Evolutionary conservation across 2,329 filamentous ascomycete genomes (phyloP).

Genomic region (Phialophora chinensis): DNA sequence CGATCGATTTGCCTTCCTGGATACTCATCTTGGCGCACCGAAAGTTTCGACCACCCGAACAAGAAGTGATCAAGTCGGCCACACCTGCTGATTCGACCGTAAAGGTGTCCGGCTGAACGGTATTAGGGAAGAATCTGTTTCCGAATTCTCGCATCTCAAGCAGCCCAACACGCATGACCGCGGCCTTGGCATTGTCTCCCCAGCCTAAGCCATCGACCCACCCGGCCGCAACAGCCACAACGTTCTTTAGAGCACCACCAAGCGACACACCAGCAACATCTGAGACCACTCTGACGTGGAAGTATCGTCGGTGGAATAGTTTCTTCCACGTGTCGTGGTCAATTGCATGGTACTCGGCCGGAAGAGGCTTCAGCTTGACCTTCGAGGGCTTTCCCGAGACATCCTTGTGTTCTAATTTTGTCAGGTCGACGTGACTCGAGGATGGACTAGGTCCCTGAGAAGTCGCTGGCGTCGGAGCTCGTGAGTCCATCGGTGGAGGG

Average conservation of each 20-base stretch:
- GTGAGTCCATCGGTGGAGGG: conserved; percentile 85
- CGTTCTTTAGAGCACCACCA: conserved; percentile 93
- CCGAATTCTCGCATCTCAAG: conserved; percentile 97
- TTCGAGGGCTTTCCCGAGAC: conserved; percentile 70
- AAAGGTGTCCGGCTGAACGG: conserved; percentile 81
- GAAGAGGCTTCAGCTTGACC: conserved; percentile 75
- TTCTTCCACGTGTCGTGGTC: conserved; percentile 82
- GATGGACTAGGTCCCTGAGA: conserved; percentile 60
- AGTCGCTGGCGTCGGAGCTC: conserved; percentile 67
- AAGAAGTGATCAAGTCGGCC: conserved; percentile 93
- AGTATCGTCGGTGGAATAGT: conserved; percentile 95
- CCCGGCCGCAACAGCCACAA: conserved; percentile 90
- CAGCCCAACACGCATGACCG: conserved; percentile 93
- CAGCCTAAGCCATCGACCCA: conserved; percentile 95
- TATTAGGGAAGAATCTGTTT: conserved; percentile 86
- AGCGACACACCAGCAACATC: conserved; percentile 98
- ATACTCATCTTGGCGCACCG: conserved; percentile 89
- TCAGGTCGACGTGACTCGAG: conserved; percentile 57
- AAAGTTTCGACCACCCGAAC: conserved; percentile 90
- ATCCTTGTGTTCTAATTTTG: conserved; percentile 69
- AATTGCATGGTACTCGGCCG: conserved; percentile 81
- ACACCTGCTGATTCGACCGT: conserved; percentile 97
- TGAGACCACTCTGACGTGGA: conserved; percentile 90
- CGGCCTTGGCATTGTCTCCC: conserved; percentile 99
- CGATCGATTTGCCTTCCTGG: conserved; percentile 76